Conservation (phyloP, 768 basidiomycete species). For the Boletus rubropictus region DNA sequence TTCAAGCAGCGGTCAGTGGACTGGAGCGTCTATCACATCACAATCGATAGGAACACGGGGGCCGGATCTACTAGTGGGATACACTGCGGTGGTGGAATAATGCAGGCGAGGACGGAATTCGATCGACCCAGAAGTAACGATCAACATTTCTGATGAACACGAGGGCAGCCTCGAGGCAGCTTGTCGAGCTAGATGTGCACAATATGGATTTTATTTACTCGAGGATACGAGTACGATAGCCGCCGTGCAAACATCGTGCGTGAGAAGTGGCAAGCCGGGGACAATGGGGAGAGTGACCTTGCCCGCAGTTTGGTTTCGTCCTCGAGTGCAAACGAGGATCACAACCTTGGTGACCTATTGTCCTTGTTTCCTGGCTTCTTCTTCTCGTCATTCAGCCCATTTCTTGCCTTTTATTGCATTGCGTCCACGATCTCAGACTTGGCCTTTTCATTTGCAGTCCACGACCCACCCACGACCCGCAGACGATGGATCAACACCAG, state of each 20-base stretch:
- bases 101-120: neutral
- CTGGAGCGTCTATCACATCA: neutral
- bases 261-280: constrained; percentile 16
- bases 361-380: constrained; percentile 30
- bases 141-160: constrained; percentile 13
- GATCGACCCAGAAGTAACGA: constrained; percentile 8
- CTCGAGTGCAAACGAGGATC: constrained; percentile 28
- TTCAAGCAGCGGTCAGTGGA: neutral
- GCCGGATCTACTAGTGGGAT: constrained; percentile 4
- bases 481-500: constrained; percentile 40
- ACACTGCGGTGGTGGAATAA: neutral
- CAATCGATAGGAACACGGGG: constrained; percentile 18
- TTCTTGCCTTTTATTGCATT: constrained; percentile 30
- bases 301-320: constrained; percentile 22
- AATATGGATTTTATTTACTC: constrained; percentile 2
- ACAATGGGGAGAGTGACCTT: constrained; percentile 8
- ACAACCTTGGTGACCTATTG: constrained; percentile 20
- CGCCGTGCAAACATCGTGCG: constrained; percentile 9
- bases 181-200: neutral
- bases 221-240: neutral
- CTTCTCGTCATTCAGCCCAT: constrained; percentile 34
- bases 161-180: constrained; percentile 23
- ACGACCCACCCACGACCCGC: constrained; percentile 33
- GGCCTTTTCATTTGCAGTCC: constrained; percentile 33
- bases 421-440: constrained; percentile 31